phyloP scores from a whole-genome alignment of 768 basidiomycete genomes.

The Podaxis pistillaris region DNA sequence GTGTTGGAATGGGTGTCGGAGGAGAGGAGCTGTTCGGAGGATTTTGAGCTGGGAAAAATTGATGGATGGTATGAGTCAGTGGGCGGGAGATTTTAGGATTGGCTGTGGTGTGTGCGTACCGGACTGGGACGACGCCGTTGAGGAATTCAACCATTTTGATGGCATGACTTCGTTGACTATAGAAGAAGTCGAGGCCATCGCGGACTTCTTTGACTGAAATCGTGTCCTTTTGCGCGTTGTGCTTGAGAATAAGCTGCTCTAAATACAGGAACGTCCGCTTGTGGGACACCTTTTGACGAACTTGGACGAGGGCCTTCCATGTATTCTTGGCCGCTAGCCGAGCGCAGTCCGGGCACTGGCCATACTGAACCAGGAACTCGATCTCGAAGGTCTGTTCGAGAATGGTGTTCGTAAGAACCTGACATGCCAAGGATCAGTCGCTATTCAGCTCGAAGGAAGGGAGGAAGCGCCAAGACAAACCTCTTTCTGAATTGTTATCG shows the following conservation, averaged over 20 bases:
- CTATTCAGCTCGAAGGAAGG: neutral
- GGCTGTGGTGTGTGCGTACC: slow-evolving; percentile 46
- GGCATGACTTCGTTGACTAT: slow-evolving; percentile 85
- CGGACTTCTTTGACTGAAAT: slow-evolving; percentile 89
- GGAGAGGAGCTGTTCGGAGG: slow-evolving; percentile 93
- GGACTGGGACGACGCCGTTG: slow-evolving; percentile 78
- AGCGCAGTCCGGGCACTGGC: slow-evolving; percentile 94
- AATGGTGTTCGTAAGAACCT: slow-evolving; percentile 91
- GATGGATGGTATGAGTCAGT: neutral
- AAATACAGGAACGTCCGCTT: slow-evolving; percentile 98
- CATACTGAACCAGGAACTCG: slow-evolving; percentile 91
- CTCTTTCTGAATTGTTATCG: slow-evolving; percentile 98
- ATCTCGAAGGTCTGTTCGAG: slow-evolving; percentile 97
- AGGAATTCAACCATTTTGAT: slow-evolving; percentile 98
- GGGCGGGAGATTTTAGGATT: neutral
- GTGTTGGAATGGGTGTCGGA: slow-evolving; percentile 90
- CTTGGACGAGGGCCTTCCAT: slow-evolving; percentile 97
- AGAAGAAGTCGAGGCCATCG: slow-evolving; percentile 98
- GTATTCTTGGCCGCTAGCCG: slow-evolving; percentile 97
- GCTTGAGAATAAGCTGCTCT: slow-evolving; percentile 95
- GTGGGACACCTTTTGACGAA: slow-evolving; percentile 98
- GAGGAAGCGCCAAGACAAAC: slow-evolving; percentile 37
- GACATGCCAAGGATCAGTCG: neutral
- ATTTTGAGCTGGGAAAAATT: slow-evolving; percentile 62
- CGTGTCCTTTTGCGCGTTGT: slow-evolving; percentile 95